A percentile compares a stretch with the other conserved stretches of the same genome.
Evolutionary conservation across 352 stramenopile genomes (phyloP).

Genomic region (Proteromonas lacertae): DNA sequence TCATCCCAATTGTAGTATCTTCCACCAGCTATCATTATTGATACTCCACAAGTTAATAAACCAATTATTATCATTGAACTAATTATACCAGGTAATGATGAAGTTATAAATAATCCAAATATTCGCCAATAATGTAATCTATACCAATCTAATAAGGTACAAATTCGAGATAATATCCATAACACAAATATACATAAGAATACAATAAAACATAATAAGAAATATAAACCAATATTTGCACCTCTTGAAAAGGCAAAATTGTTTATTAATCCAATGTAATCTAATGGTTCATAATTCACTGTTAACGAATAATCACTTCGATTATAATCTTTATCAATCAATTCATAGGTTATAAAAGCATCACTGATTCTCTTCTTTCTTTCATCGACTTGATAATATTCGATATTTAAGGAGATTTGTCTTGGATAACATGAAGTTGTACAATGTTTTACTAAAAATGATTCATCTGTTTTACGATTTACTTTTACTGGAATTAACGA

Average conservation of each 20-base stretch:
- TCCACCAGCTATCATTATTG: too few relatives aligned
- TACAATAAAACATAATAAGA: constrained; percentile 43
- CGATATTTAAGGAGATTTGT: constrained; percentile 49
- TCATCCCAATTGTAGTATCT: too few relatives aligned
- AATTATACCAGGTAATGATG: constrained; percentile 39
- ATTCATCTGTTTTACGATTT: too few relatives aligned
- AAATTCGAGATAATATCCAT: constrained; percentile 49
- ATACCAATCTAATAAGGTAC: constrained; percentile 45
- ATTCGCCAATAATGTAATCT: constrained; percentile 52
- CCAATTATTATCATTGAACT: constrained; percentile 43
- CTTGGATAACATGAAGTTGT: constrained; percentile 53
- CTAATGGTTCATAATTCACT: constrained; percentile 53
- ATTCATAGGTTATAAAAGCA: constrained; percentile 35
- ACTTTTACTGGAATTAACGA: too few relatives aligned
- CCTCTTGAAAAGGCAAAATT: constrained; percentile 67
- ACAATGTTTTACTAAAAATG: too few relatives aligned
- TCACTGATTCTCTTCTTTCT: constrained; percentile 62
- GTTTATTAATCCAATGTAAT: constrained; percentile 71
- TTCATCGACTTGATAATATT: constrained; percentile 54
- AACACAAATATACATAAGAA: constrained; percentile 29
- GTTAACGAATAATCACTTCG: constrained; percentile 51
- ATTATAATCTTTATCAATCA: constrained; percentile 52
- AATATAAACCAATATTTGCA: constrained; percentile 67
- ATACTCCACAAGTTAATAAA: constrained; percentile 1
- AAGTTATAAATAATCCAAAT: constrained; percentile 47